Conservation (phyloP, 345 rosid genomes). For the Brassica carinata region DNA sequence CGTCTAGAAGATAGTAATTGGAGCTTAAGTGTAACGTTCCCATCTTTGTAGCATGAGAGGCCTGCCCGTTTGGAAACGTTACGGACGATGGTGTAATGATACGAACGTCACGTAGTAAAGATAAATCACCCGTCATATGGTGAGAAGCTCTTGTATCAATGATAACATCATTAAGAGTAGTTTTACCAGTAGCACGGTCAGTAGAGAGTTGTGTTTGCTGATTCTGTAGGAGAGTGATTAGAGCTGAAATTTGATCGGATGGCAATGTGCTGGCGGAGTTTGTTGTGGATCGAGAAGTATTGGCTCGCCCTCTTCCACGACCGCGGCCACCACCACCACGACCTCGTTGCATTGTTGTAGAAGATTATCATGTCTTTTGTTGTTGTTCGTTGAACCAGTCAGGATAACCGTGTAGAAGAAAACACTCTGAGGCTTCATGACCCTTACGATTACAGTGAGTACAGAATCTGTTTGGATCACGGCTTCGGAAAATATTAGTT, state of each 20-base stretch:
- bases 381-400: not conserved
- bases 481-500: not conserved
- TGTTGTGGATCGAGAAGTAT: not conserved
- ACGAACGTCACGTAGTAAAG: not conserved
- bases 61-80: not conserved
- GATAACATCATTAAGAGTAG: not conserved
- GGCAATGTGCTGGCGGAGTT: not conserved
- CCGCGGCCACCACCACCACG: not conserved
- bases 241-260: not conserved
- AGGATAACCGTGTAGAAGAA: not conserved
- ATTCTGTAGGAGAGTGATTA: not conserved
- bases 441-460: not conserved
- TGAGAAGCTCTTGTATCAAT: not conserved
- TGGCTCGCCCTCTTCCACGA: not conserved
- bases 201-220: not conserved
- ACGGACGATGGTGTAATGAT: not conserved
- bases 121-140: not conserved
- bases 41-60: not conserved
- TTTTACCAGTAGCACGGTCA: not conserved
- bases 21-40: not conserved
- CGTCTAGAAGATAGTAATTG: not conserved
- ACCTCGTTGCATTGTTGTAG: not conserved
- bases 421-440: not conserved
- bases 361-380: not conserved
- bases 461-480: not conserved